These are phyloP conservation scores for Penium margaritaceum DNA, from an alignment of 139 green algal species.

Conservation along the genomic window DNA sequence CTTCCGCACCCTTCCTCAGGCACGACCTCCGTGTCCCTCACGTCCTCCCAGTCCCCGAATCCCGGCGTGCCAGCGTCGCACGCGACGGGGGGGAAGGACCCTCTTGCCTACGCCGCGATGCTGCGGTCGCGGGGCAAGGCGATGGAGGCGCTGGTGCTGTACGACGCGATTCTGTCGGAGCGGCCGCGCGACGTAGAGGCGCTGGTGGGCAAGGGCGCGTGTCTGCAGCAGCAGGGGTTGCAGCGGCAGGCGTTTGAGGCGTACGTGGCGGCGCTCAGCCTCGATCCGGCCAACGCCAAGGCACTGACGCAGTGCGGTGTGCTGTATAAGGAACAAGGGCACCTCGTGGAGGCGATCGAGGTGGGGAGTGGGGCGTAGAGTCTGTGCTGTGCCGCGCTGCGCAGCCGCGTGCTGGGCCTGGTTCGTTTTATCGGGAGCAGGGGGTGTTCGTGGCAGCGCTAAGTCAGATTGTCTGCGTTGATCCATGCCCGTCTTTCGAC, in stretches of 20 bases:
- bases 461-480: too few relatives aligned
- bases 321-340: conserved; percentile 38
- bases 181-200: conserved; percentile 15
- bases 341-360: conserved; percentile 23
- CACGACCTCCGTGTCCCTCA: too few relatives aligned
- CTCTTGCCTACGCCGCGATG: conserved; percentile 30
- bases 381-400: too few relatives aligned
- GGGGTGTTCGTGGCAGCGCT: too few relatives aligned
- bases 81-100: conserved; percentile 16
- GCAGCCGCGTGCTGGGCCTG: too few relatives aligned
- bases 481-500: too few relatives aligned
- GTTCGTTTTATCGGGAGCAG: too few relatives aligned
- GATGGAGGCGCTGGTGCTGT: conserved; percentile 18
- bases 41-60: too few relatives aligned
- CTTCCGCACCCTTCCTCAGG: too few relatives aligned
- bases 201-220: conserved; percentile 28
- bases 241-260: conserved; percentile 15
- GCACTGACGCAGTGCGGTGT: conserved; percentile 25
- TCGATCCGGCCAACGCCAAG: conserved; percentile 13
- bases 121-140: conserved; percentile 33
- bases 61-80: too few relatives aligned
- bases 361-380: too few relatives aligned
- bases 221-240: conserved; percentile 16
- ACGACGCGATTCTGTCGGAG: conserved; percentile 11
- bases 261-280: conserved; percentile 15